Percentiles rank a stretch among this genome's conserved stretches.
These are phyloP conservation scores for Tagetes patula DNA, from an alignment of 129 eudicot species.

Conservation along the genomic window DNA sequence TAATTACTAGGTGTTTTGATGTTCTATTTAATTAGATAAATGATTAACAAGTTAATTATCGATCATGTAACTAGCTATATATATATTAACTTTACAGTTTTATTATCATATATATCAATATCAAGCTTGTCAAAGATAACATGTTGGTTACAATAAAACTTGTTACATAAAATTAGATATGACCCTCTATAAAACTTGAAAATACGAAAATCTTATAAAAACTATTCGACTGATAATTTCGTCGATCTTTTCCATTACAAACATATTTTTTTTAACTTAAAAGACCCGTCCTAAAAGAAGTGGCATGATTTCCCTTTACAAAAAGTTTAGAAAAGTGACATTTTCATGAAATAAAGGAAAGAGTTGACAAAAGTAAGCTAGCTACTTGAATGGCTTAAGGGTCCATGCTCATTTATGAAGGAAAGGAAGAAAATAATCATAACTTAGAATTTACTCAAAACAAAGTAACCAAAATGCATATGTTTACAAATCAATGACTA, in stretches of 20 bases:
- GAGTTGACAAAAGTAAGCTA: conserved; percentile 34
- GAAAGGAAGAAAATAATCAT: conserved; percentile 27
- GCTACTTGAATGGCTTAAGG: conserved; percentile 29
- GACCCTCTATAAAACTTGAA: not conserved
- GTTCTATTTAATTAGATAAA: not conserved
- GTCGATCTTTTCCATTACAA: not conserved
- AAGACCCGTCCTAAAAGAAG: not conserved
- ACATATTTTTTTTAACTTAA: not conserved
- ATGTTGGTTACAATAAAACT: not conserved
- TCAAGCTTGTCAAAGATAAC: not conserved
- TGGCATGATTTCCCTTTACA: conserved; percentile 23
- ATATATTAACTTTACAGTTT: not conserved
- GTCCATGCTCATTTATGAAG: conserved; percentile 36
- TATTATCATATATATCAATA: not conserved
- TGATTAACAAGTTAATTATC: not conserved
- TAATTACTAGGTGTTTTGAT: not conserved
- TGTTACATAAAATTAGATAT: not conserved
- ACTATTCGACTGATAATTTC: not conserved
- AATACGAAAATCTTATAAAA: not conserved
- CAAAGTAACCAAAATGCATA: conserved; percentile 34
- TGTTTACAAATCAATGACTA: conserved; percentile 26
- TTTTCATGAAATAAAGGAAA: conserved; percentile 29
- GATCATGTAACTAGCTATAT: too few relatives aligned
- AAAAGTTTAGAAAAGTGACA: conserved; percentile 10
- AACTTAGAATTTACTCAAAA: conserved; percentile 41